Conservation (phyloP, 2,329 filamentous ascomycete species). For the Thermoascus crustaceus region DNA sequence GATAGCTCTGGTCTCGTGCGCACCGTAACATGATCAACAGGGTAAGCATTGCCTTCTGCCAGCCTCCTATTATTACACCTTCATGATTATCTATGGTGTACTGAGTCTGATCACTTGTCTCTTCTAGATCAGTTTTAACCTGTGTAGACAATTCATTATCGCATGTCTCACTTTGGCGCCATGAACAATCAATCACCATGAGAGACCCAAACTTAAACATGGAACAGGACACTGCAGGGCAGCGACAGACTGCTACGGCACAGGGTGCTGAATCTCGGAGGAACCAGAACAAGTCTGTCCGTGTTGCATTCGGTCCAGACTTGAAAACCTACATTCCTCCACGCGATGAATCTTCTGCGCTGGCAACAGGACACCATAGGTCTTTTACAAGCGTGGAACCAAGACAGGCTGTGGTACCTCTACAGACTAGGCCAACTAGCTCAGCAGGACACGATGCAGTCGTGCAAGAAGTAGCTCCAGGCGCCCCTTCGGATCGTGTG, state of each 20-base stretch:
- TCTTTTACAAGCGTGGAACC: slow-evolving; percentile 1
- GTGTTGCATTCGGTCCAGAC: slow-evolving; percentile 33
- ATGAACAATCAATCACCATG: slow-evolving; percentile 28
- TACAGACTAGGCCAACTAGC: slow-evolving; percentile 20
- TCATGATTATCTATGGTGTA: not conserved
- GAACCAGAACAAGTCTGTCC: slow-evolving; percentile 24
- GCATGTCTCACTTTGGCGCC: slow-evolving; percentile 12
- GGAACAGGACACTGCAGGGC: slow-evolving; percentile 21
- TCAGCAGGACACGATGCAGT: slow-evolving; percentile 21
- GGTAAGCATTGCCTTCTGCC: slow-evolving; percentile 8
- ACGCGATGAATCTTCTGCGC: slow-evolving; percentile 25
- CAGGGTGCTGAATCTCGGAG: slow-evolving; percentile 23
- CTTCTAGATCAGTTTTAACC: slow-evolving; percentile 7
- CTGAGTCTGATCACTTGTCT: slow-evolving; percentile 2
- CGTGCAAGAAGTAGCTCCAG: slow-evolving; percentile 16
- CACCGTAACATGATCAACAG: slow-evolving; percentile 13
- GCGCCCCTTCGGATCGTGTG: slow-evolving; percentile 21
- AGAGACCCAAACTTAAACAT: slow-evolving; percentile 29
- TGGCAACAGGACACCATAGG: slow-evolving; percentile 20
- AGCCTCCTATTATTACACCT: slow-evolving; percentile 2
- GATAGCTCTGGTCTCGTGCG: slow-evolving; percentile 8
- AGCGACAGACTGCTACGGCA: slow-evolving; percentile 19
- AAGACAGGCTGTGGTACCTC: slow-evolving; percentile 8
- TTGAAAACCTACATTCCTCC: slow-evolving; percentile 30
- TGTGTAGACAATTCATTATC: slow-evolving; percentile 5